A percentile compares a stretch with the other conserved stretches of the same genome.
Conservation (phyloP, 1,284 basidiomycete species). For the Vanrija sp. region DNA sequence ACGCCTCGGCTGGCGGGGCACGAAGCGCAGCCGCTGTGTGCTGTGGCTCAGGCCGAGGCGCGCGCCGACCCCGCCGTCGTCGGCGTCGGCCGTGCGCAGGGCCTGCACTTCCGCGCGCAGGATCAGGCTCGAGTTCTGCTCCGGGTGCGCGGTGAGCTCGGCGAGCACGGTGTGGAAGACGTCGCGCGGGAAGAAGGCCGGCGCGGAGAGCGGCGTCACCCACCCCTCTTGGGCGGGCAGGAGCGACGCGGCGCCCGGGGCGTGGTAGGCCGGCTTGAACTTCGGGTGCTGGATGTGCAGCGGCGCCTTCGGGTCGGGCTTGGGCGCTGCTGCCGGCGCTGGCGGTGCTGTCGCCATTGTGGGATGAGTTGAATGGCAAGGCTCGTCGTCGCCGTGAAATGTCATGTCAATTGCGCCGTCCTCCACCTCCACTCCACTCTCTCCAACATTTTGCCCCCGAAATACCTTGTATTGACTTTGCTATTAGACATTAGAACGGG, state of each 20-base stretch:
- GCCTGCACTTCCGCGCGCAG: constrained; percentile 38
- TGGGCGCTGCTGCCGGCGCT: too few species aligned
- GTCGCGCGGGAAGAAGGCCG: constrained; percentile 33
- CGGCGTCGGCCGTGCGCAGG: not conserved
- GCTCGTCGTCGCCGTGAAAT: too few species aligned
- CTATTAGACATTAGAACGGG: too few species aligned
- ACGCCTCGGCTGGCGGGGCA: constrained; percentile 41
- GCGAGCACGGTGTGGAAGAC: constrained; percentile 34
- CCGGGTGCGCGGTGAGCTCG: constrained; percentile 41
- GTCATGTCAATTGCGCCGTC: too few species aligned
- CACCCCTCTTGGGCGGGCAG: constrained; percentile 11
- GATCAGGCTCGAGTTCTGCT: constrained; percentile 44
- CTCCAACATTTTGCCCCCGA: too few species aligned
- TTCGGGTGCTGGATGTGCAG: constrained; percentile 11
- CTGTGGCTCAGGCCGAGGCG: constrained; percentile 25
- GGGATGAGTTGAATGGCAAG: too few species aligned
- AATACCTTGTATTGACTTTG: too few species aligned
- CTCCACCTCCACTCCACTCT: too few species aligned
- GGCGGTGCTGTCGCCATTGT: too few species aligned
- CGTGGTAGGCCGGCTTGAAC: constrained; percentile 16
- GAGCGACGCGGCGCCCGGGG: not conserved
- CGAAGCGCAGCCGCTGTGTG: constrained; percentile 28
- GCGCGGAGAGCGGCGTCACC: constrained; percentile 21
- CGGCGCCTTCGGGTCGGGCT: too few species aligned
- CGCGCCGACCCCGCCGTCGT: constrained; percentile 4